Conservation (phyloP, 2,329 filamentous ascomycete genomes). For the Phialophora macrospora region DNA sequence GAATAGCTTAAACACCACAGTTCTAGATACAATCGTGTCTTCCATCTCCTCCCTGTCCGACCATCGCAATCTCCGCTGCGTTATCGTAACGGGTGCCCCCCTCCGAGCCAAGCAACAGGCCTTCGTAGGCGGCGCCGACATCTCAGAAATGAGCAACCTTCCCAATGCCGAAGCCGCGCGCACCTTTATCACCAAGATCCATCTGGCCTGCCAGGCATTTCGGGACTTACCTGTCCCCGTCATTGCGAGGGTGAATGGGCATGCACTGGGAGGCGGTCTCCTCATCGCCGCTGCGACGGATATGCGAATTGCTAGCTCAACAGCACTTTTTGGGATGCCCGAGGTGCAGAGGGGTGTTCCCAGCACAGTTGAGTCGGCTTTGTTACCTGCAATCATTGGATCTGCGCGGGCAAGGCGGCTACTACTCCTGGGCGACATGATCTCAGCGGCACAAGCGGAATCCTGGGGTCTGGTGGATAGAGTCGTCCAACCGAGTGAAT, state of each 20-base stretch:
- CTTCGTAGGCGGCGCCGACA: slow-evolving; percentile 21
- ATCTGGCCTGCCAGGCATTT: slow-evolving; percentile 41
- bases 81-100: slow-evolving; percentile 28
- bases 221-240: slow-evolving; percentile 47
- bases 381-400: slow-evolving; percentile 47
- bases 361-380: slow-evolving; percentile 48
- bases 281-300: slow-evolving; percentile 47
- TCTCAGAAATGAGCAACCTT: slow-evolving; percentile 36
- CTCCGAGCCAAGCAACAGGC: slow-evolving; percentile 2
- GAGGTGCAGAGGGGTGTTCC: slow-evolving; percentile 48
- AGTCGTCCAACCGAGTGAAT: slow-evolving; percentile 40
- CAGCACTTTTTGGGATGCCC: slow-evolving; percentile 48
- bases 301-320: slow-evolving; percentile 44
- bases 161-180: slow-evolving; percentile 40
- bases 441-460: slow-evolving; percentile 43
- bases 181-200: slow-evolving; percentile 13
- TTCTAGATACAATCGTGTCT: slow-evolving; percentile 10
- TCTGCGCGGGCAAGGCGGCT: slow-evolving; percentile 46
- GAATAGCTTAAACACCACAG: slow-evolving; percentile 33
- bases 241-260: slow-evolving; percentile 47
- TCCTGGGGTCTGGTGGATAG: slow-evolving; percentile 47
- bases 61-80: slow-evolving; percentile 19
- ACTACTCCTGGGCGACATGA: slow-evolving; percentile 46
- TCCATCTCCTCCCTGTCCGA: slow-evolving; percentile 34
- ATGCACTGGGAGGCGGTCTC: slow-evolving; percentile 47